Evolutionary conservation across 1,284 basidiomycete genomes (phyloP), one percentile per base, ranked within the genome.

Genomic region (Phellopilus nigrolimitatus): DNA sequence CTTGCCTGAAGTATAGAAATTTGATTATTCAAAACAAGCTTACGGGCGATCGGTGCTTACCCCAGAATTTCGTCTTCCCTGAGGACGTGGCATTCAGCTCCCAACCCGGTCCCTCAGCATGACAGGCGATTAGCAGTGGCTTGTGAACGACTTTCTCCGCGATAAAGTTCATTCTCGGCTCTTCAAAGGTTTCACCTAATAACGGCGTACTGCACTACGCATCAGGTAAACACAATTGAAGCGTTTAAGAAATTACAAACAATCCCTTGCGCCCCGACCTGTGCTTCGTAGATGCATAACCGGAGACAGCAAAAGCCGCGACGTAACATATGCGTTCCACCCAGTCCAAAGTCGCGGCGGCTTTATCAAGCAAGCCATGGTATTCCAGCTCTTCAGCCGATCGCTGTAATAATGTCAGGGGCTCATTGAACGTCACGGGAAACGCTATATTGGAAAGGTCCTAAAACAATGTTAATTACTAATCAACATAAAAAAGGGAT

Each of bases 101-200:
- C 88, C 91, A 93, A 10, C 79, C 76, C 34, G 76, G 67, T 10
- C 90, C 89, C 62, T 91, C 80, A 3, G 88, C 88, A 61, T 91
- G 86, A 67, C 87, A 91, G 5, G 90, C 91, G 62, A 93, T 80
- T 60, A 91, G 72, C 40, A 89, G 73, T 7, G 92, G 92, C 59
- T 91, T 83, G 64, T 95, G 92, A 41, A 79, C 80, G 49, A 94
- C 91, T 71, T 95, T 95, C 69, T 95, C 91, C 45, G 88, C 82
- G 46, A 95, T 76, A 63, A 93, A 91, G 52, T 79, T 82, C 74
- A 83, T 84, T 41, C 90, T 79, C 27, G 73, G 61, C 56, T 90
- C 86, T 66, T 95, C 92, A 60, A 88, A 95, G 0, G 92, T 94
- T 67, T 95, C 92, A 9, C 82, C 87, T 44, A 93, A 76, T 78